Conservation (phyloP, 2,329 filamentous ascomycete genomes). For the Diaporthe capsici region DNA sequence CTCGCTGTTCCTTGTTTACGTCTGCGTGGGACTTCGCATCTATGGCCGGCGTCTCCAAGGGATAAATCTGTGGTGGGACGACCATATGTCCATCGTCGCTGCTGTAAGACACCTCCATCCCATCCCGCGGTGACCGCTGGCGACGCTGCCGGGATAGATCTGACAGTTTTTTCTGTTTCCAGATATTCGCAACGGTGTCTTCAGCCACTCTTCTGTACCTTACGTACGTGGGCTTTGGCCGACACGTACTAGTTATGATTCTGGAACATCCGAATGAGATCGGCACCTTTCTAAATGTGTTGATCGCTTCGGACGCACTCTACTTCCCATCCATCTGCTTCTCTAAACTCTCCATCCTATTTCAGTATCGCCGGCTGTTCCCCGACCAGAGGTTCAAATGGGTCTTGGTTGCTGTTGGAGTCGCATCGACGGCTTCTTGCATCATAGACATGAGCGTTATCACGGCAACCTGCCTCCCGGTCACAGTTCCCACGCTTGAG, state of each 20-base stretch:
- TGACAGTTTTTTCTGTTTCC: neutral
- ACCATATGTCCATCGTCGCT: neutral
- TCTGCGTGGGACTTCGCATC: neutral
- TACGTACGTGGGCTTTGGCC: neutral
- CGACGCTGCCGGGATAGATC: neutral
- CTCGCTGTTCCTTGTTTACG: neutral
- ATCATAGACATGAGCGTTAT: neutral
- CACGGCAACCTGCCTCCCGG: neutral
- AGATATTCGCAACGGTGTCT: neutral
- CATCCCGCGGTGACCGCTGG: fast-evolving
- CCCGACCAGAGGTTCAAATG: neutral
- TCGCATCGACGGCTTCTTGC: neutral
- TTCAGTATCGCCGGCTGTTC: neutral
- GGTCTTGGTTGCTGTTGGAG: neutral
- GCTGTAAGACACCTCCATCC: neutral
- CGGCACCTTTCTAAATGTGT: neutral
- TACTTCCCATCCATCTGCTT: neutral
- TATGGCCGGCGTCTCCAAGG: neutral
- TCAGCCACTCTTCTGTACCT: neutral
- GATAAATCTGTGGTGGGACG: neutral
- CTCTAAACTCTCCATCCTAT: neutral
- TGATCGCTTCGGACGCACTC: neutral
- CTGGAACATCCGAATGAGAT: neutral
- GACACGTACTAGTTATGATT: neutral
- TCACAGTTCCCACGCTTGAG: neutral